Base-by-base conservation (phyloP, 164 flowering plant genomes). In the Annona squamosa region DNA sequence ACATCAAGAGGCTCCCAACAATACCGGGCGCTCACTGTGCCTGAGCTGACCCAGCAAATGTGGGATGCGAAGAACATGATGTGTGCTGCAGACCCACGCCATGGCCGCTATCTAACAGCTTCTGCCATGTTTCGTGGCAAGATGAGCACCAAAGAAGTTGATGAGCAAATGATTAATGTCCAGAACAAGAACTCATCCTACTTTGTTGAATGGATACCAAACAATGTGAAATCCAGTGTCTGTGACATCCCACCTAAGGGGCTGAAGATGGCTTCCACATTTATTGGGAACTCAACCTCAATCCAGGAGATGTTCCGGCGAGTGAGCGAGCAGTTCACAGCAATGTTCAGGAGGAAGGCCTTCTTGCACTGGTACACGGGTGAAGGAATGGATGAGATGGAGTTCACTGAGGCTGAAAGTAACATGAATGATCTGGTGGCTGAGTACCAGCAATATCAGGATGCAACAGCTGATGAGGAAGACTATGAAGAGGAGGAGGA, bases 141-240 rank as follows among this genome's bases (percentile, higher is more conserved):
- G 59, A 52, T 52, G 59, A 52, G 59, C 72, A 74, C 77, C 63
- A 74, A 74, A 43, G 77, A 74, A 65, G 77, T 74, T 2, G 77
- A 74, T 63, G 77, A 74, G 12, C 77, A 74, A 63, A 76, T 76
- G 78, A 76, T 76, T 16, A 76, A 76, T 52, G 78, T 76, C 44
- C 78, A 76, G 43, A 76, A 76, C 78, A 76, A 76, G 74, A 71
- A 76, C 74, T 71, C 78, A 10, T 76, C 78, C 42, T 76, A 76
- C 78, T 76, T 76, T 71, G 78, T 76, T 1, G 78, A 76, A 47
- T 73, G 79, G 79, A 77, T 77, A 3, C 79, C 79, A 4, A 73
- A 77, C 70, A 77, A 77, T 43, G 79, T 73, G 5, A 77, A 77
- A 76, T 77, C 79, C 13, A 77, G 73, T 41, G 79, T 77, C 10